Evolutionary conservation across 306 rosid genomes (phyloP).

Genomic region (Medicago ruthenica): DNA sequence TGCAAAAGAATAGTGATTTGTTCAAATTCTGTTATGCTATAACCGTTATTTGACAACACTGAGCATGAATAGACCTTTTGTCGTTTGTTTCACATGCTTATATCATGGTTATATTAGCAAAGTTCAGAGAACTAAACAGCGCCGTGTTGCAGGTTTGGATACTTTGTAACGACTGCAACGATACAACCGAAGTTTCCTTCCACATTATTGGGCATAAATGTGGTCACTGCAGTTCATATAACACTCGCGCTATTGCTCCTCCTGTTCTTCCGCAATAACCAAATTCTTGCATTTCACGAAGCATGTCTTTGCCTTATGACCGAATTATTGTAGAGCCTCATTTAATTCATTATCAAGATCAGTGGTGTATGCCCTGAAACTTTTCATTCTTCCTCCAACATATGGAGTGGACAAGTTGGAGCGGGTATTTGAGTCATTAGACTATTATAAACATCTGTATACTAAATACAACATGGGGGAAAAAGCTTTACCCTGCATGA

Average conservation of each 20-base stretch:
- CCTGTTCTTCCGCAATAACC: constrained; percentile 87
- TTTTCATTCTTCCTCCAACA: constrained; percentile 48
- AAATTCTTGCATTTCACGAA: constrained; percentile 40
- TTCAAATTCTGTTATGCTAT: not conserved
- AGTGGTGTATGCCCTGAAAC: constrained; percentile 37
- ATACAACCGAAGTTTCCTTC: constrained; percentile 86
- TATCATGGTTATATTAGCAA: constrained; percentile 17
- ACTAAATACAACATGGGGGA: constrained; percentile 5
- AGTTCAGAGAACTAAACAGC: constrained; percentile 37
- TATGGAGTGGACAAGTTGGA: constrained; percentile 17
- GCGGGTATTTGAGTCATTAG: constrained; percentile 41
- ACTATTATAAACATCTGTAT: constrained; percentile 45
- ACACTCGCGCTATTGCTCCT: constrained; percentile 89
- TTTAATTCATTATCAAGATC: constrained; percentile 40
- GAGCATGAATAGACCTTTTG: constrained; percentile 2
- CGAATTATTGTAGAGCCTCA: constrained; percentile 28
- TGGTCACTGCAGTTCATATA: constrained; percentile 87
- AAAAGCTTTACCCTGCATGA: constrained; percentile 39
- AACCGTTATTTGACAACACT: not conserved
- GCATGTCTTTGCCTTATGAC: constrained; percentile 26
- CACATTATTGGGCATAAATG: constrained; percentile 94
- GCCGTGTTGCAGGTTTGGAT: constrained; percentile 84
- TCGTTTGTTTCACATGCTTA: not conserved
- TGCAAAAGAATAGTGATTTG: not conserved
- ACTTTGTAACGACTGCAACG: constrained; percentile 94